Base-by-base conservation (phyloP, 495 filamentous ascomycete species). In the Trichocladium antarcticum region DNA sequence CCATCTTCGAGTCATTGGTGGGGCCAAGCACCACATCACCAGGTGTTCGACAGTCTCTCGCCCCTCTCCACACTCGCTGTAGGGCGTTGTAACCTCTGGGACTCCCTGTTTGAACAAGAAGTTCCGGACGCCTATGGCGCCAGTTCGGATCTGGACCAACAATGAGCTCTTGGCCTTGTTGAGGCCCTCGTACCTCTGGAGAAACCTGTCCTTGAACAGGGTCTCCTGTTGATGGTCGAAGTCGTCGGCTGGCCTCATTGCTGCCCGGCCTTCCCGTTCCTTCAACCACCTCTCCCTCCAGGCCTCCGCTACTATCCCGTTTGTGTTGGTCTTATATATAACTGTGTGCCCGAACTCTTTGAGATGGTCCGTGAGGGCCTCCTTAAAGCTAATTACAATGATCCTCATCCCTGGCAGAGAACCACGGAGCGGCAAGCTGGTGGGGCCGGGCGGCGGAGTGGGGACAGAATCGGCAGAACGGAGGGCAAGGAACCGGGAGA, bases 31-130 rank as follows among this genome's bases (percentile, higher is more conserved):
- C 47, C 40, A 50, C 32, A 50, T 43, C 27, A 50, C 47, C 28
- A 50, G 47, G 39, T 50, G 39, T 38, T 50, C 47, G 39, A 37
- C 47, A 37, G 39, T 50, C 15, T 50, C 47, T 15, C 19, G 47
- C 15, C 47, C 47, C 15, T 50, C 47, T 11, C 47, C 47, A 37
- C 39, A 44, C 38, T 43, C 24, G 31, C 47, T 43, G 22, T 1
- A 37, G 6, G 47, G 47, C 20, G 32, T 50, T 16, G 29, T 3
- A 14, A 44, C 37, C 34, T 11, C 41, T 36, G 31, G 47, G 8
- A 27, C 24, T 27, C 24, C 24, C 24, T 8, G 39, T 50, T 42
- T 37, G 24, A 50, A 43, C 15, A 50, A 32, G 31, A 50, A 50
- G 47, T 43, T 20, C 32, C 47, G 39, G 20, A 50, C 39, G 4